Base-by-base conservation (phyloP, 1,284 basidiomycete species). In the Pascua guehoae region DNA sequence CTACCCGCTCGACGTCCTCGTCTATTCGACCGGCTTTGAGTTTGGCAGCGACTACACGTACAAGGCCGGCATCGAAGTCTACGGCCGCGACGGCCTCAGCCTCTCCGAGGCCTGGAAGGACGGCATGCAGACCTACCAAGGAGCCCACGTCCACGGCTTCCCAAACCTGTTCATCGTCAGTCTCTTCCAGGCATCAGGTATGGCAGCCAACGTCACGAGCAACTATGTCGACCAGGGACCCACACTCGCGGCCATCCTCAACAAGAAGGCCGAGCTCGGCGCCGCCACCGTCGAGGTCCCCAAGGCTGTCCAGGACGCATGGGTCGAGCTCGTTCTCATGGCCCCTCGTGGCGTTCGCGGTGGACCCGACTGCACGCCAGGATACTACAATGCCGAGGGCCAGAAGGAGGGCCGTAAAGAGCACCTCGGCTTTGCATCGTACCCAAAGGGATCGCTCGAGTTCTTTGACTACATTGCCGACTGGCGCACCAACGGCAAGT, bases 1-100 rank as follows among this genome's bases (percentile, higher is more conserved):
- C 43, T 58, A 61, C 53, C 38, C 40, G 14, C 40, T 61, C 41
- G 60, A 61, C 44, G 47, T 55, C 3, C 38, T 61, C 18, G 40
- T 61, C 32, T 61, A 55, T 47, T 56, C 60, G 3, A 52, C 60
- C 11, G 60, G 60, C 14, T 61, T 58, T 18, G 59, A 61, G 49
- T 61, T 61, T 43, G 37, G 37, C 37, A 41, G 46, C 12, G 41
- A 38, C 17, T 61, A 54, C 52, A 51, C 53, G 32, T 45, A 38
- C 47, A 43, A 38, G 40, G 41, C 53, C 4, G 53, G 50, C 8
- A 38, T 61, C 40, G 60, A 61, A 43, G 49, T 57, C 15, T 49
- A 52, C 16, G 60, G 60, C 40, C 49, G 49, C n/a, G 46, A 24
- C 39, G 56, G 53, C 4, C 40, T 10, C 10, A 56, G 44, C 2